A percentile compares a stretch with the other conserved stretches of the same genome.
These are phyloP conservation scores for Tephrocybe sp. DNA, from an alignment of 768 basidiomycete species.

Conservation along the genomic window DNA sequence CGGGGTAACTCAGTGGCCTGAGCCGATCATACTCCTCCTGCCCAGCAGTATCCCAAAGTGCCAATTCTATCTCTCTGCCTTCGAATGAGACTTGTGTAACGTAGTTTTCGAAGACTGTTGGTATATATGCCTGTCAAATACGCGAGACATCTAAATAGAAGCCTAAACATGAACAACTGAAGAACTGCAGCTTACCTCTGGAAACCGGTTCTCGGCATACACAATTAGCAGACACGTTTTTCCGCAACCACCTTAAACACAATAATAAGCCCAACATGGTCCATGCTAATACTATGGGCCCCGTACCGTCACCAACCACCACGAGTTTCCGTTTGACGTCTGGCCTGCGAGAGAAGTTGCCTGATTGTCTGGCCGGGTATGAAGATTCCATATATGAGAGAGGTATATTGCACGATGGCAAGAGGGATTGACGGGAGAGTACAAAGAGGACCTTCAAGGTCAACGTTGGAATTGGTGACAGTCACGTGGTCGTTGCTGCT, in stretches of 20 bases:
- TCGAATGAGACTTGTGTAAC: conserved; percentile 85
- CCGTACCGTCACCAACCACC: conserved; percentile 82
- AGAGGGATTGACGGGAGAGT: conserved; percentile 1
- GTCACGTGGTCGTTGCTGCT: conserved; percentile 29
- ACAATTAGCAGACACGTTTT: conserved; percentile 97
- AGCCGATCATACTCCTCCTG: conserved; percentile 96
- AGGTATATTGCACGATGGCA: conserved; percentile 6
- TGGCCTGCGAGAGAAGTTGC: conserved; percentile 48
- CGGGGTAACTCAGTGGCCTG: conserved; percentile 82
- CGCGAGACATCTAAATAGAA: conserved; percentile 17
- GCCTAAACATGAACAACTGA: conserved; percentile 5
- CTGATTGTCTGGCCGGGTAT: conserved; percentile 22
- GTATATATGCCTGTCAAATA: conserved; percentile 74
- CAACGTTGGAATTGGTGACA: background rate
- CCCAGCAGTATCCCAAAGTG: conserved; percentile 98
- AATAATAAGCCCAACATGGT: conserved; percentile 14
- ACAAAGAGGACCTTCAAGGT: background rate
- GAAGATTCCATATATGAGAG: conserved; percentile 24
- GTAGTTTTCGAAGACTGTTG: conserved; percentile 94
- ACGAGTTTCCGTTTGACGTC: conserved; percentile 87
- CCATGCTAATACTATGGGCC: conserved; percentile 2
- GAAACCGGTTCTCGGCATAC: conserved; percentile 94
- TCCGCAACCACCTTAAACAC: conserved; percentile 70
- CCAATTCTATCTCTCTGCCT: conserved; percentile 87
- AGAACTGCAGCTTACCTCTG: conserved; percentile 60